Evolutionary conservation across 1,284 basidiomycete species (phyloP).

Genomic region (Cryptococcus sp.): DNA sequence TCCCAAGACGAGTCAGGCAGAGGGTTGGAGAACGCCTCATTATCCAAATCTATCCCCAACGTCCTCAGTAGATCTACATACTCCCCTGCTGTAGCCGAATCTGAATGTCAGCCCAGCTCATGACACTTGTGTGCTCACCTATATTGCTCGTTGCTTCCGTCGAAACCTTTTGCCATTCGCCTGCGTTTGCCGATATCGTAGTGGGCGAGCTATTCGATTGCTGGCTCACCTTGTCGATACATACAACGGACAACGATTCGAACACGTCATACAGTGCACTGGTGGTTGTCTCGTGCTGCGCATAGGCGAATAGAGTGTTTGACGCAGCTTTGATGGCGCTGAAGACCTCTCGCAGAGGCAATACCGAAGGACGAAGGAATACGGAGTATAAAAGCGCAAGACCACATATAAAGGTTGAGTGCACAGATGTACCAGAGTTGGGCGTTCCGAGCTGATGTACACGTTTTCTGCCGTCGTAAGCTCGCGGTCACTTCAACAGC

Average conservation of each 20-base stretch:
- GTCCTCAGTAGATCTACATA: slow-evolving; percentile 19
- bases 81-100: slow-evolving; percentile 14
- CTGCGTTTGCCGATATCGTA: not conserved
- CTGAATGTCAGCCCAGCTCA: slow-evolving; percentile 8
- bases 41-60: slow-evolving; percentile 14
- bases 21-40: slow-evolving; percentile 1
- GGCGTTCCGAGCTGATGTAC: slow-evolving; percentile 23
- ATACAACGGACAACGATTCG: slow-evolving; percentile 23
- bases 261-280: slow-evolving; percentile 24
- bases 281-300: slow-evolving; percentile 14
- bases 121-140: slow-evolving; percentile 3
- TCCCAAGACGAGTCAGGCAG: slow-evolving; percentile 19
- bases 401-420: slow-evolving; percentile 30
- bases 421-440: slow-evolving; percentile 17
- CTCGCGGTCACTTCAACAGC: not conserved
- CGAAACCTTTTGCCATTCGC: slow-evolving; percentile 22
- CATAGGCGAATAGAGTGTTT: slow-evolving; percentile 26
- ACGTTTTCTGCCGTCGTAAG: slow-evolving; percentile 16
- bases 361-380: slow-evolving; percentile 19
- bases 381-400: slow-evolving; percentile 24
- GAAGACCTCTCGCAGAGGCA: slow-evolving; percentile 22
- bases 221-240: slow-evolving; percentile 22
- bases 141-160: slow-evolving; percentile 19
- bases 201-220: not conserved
- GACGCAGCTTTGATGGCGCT: slow-evolving; percentile 26